Conservation (phyloP, 2,329 filamentous ascomycete species). For the Ceratocystis variospora region DNA sequence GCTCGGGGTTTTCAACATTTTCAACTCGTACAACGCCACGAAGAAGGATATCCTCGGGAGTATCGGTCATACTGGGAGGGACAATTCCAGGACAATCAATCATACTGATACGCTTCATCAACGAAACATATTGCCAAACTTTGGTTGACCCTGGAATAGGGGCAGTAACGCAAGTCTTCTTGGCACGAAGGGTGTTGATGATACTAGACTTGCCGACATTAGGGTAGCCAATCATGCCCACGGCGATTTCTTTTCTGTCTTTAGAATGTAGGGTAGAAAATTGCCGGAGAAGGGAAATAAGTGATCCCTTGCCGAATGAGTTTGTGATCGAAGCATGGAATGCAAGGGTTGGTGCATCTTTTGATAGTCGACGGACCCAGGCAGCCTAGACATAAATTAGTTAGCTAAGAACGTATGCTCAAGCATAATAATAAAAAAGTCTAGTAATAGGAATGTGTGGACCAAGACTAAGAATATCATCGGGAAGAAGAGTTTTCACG, state of each 20-base stretch:
- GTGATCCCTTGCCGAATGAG: slow-evolving; percentile 86
- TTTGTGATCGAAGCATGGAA: slow-evolving; percentile 94
- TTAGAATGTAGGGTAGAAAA: slow-evolving; percentile 73
- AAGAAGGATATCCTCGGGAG: slow-evolving; percentile 74
- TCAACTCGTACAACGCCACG: slow-evolving; percentile 87
- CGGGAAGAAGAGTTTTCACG: slow-evolving; percentile 38
- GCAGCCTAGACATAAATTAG: slow-evolving; percentile 48
- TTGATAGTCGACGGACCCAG: slow-evolving; percentile 81
- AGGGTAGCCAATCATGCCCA: slow-evolving; percentile 64
- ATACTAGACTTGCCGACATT: slow-evolving; percentile 95
- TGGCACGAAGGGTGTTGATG: slow-evolving; percentile 89
- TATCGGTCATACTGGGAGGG: slow-evolving; percentile 71
- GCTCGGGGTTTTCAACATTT: slow-evolving; percentile 90
- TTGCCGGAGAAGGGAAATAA: slow-evolving; percentile 84
- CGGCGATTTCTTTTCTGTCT: slow-evolving; percentile 85
- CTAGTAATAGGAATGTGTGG: slow-evolving; percentile 48
- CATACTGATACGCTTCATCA: slow-evolving; percentile 81
- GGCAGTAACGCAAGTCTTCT: slow-evolving; percentile 85
- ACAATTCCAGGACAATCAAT: slow-evolving; percentile 97
- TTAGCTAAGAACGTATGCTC: slow-evolving; percentile 19
- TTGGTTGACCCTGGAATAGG: slow-evolving; percentile 79
- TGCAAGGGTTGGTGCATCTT: slow-evolving; percentile 83
- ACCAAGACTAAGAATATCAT: slow-evolving; percentile 98
- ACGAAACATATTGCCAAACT: slow-evolving; percentile 92
- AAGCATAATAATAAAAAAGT: slow-evolving; percentile 18